phyloP scores from a whole-genome alignment of 345 rosid genomes.

The Psidium guajava region DNA sequence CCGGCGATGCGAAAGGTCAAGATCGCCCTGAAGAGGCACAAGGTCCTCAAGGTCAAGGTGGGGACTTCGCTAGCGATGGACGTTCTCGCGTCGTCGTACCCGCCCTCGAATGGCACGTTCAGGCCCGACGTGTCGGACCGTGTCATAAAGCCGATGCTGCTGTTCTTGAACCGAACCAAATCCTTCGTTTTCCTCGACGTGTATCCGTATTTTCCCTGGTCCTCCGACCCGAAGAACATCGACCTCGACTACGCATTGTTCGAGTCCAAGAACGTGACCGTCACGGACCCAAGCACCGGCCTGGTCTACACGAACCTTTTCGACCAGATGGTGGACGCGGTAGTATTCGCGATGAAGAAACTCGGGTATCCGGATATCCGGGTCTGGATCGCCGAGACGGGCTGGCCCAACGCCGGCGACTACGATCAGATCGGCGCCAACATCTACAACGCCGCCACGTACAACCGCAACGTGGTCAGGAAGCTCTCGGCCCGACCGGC shows the following conservation, averaged over 20 bases:
- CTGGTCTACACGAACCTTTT: constrained; percentile 70
- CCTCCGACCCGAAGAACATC: constrained; percentile 32
- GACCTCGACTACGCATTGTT: constrained; percentile 63
- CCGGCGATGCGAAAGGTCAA: constrained; percentile 77
- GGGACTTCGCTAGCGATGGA: constrained; percentile 67
- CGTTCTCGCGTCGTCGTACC: constrained; percentile 59
- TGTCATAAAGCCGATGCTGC: constrained; percentile 65
- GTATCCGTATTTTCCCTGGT: constrained; percentile 84
- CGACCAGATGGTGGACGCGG: constrained; percentile 85
- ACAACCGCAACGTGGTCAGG: constrained; percentile 61
- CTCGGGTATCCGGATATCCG: constrained; percentile 64
- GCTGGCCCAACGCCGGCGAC: constrained; percentile 94
- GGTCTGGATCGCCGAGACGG: constrained; percentile 89
- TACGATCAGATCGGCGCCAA: constrained; percentile 86
- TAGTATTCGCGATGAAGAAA: constrained; percentile 65
- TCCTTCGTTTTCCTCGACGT: constrained; percentile 77
- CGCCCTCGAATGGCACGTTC: constrained; percentile 81
- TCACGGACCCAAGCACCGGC: constrained; percentile 54
- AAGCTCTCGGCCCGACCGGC: constrained; percentile 48
- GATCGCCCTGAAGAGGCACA: constrained; percentile 27
- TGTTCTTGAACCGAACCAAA: constrained; percentile 76
- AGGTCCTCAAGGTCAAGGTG: constrained; percentile 53
- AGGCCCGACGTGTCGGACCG: constrained; percentile 46
- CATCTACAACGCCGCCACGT: constrained; percentile 78
- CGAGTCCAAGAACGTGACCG: constrained; percentile 34